phyloP scores from a whole-genome alignment of 306 rosid genomes.

The Quercus parvula region DNA sequence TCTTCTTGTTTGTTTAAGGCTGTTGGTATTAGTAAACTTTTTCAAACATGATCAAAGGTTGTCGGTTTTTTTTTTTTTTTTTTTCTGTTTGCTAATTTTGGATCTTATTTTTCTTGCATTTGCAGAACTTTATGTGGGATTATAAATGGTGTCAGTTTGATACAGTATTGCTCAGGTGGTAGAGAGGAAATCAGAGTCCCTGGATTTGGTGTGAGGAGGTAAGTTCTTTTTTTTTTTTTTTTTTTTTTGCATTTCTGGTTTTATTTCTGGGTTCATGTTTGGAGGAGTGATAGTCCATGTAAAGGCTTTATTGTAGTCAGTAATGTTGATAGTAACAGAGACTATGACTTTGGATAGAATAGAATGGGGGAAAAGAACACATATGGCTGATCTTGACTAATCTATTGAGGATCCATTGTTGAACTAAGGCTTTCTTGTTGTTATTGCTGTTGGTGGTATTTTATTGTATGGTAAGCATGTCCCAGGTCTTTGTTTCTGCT shows the following conservation, averaged over 20 bases:
- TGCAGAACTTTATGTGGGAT: background rate
- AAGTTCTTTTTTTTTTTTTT: background rate
- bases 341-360: no score
- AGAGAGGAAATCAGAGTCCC: background rate
- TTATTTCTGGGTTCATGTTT: no score
- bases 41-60: background rate
- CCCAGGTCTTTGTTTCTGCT: no score
- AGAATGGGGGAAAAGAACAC: no score
- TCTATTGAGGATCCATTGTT: no score
- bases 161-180: background rate
- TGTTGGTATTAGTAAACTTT: background rate
- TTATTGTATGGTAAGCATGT: no score
- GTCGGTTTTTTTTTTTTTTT: background rate
- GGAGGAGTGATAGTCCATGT: no score
- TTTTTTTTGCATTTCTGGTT: background rate
- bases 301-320: no score
- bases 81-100: background rate
- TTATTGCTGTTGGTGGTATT: no score
- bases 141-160: background rate
- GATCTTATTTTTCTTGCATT: background rate
- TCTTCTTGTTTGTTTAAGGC: background rate
- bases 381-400: no score
- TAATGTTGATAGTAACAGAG: no score
- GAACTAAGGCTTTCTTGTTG: no score
- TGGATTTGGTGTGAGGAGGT: background rate